A percentile compares a stretch with the other conserved stretches of the same genome.
These are phyloP conservation scores for Platanthera zijinensis DNA, from an alignment of 106 monocot genomes.

Conservation along the genomic window DNA sequence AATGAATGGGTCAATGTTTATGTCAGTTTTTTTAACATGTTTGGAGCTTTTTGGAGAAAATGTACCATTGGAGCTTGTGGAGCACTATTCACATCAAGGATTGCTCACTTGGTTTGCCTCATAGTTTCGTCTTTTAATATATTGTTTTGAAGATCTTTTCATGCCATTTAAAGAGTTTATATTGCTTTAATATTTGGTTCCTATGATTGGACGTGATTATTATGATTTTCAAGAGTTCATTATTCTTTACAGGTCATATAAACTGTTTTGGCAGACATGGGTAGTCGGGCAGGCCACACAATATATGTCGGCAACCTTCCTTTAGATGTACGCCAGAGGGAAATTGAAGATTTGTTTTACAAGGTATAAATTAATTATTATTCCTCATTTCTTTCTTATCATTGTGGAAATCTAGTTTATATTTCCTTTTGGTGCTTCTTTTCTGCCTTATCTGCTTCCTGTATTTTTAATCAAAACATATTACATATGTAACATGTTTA, in stretches of 20 bases:
- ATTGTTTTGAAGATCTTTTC: background rate
- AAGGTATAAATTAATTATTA: constrained; percentile 31
- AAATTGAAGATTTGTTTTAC: constrained; percentile 81
- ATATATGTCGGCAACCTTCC: constrained; percentile 96
- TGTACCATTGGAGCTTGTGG: constrained; percentile 61
- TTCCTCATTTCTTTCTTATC: no score
- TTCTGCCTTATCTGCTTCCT: no score
- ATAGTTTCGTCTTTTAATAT: constrained; percentile 25
- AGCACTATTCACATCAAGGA: constrained; percentile 44
- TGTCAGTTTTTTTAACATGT: constrained; percentile 30
- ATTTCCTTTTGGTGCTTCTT: no score
- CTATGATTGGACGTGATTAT: background rate
- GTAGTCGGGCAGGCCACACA: constrained; percentile 46
- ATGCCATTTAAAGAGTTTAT: background rate
- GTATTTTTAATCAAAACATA: no score
- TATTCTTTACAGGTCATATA: constrained; percentile 14
- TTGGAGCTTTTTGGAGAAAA: constrained; percentile 47
- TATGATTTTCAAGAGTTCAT: background rate
- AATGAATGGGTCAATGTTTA: constrained; percentile 35
- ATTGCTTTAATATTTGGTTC: background rate
- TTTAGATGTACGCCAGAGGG: constrained; percentile 57
- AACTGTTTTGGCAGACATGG: constrained; percentile 29
- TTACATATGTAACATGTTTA: no score
- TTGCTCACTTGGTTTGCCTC: constrained; percentile 53
- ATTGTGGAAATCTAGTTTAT: no score